Base-by-base conservation (phyloP, 2,329 filamentous ascomycete species). In the Fonsecaea monophora region DNA sequence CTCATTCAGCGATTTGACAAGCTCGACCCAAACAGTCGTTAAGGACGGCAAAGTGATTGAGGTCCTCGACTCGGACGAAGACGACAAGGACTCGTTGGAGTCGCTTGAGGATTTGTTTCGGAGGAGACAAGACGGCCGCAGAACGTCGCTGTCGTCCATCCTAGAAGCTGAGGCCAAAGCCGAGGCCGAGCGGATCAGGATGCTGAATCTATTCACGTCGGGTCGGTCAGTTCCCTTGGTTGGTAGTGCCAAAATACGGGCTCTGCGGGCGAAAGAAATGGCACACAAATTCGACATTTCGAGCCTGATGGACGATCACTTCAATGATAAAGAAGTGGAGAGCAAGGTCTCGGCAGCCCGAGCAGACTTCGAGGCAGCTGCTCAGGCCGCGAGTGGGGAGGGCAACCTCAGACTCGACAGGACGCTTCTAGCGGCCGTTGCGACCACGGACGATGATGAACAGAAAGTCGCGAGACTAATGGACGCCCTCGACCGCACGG, bases 11-110 rank as follows among this genome's bases (percentile, higher is more conserved):
- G 48, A 68, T 50, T 32, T 68, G 32, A 66, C 71, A 34, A 71
- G 65, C 48, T 74, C 73, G 57, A 79, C 82, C 66, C 81, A 86
- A 75, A 81, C 87, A 72, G 78, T 86, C 12, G 80, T 89, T 63
- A 90, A 81, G 65, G 80, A 84, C 72, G 86, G 86, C 2, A 75
- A 82, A 61, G 77, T 83, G 63, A 75, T 83, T 2, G 73, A 66
- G 32, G 81, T 94, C 48, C 84, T 83, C 54, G 89, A 86, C 62
- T 93, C 91, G 0, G 91, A 94, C 73, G 89, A 90, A 9, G 90
- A 91, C n/a, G 85, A 85, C 18, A 84, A 84, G 34, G 83, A 86
- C 57, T 89, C 89, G 0, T 81, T 85, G 65, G 81, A 78, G 60
- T 84, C 82, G 1, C 73, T 87, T 21, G 84, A 84, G 66, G 83